These are phyloP conservation scores for Epichloe brachyelytri DNA, from an alignment of 2,329 filamentous ascomycete genomes.

Conservation along the genomic window DNA sequence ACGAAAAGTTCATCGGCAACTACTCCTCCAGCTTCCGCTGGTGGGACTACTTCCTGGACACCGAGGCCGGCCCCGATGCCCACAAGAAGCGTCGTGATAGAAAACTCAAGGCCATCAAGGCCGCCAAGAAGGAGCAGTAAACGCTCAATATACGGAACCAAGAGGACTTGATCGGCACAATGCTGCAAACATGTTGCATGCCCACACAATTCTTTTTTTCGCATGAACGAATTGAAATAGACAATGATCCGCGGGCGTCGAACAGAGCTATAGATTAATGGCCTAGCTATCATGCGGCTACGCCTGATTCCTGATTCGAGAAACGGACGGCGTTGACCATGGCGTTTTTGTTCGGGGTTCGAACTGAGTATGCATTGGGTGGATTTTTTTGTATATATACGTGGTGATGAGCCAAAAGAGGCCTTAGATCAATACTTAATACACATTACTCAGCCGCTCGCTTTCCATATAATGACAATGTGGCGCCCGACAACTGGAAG, in stretches of 20 bases:
- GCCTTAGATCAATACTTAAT: slow-evolving; percentile 5
- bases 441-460: slow-evolving; percentile 3
- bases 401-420: not conserved
- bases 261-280: slow-evolving; percentile 6
- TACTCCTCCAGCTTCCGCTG: slow-evolving; percentile 96
- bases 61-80: slow-evolving; percentile 81
- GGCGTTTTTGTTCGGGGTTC: slow-evolving; percentile 15
- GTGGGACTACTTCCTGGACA: slow-evolving; percentile 95
- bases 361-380: slow-evolving; percentile 16
- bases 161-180: not conserved
- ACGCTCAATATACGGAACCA: slow-evolving; percentile 1
- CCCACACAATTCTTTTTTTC: not conserved
- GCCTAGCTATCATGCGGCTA: slow-evolving; percentile 7
- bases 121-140: slow-evolving; percentile 55
- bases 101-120: slow-evolving; percentile 50
- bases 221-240: not conserved
- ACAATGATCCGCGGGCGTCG: not conserved
- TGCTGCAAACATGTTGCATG: not conserved
- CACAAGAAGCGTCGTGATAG: slow-evolving; percentile 70
- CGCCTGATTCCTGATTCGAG: slow-evolving; percentile 9
- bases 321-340: slow-evolving; percentile 14
- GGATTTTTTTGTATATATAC: slow-evolving; percentile 15
- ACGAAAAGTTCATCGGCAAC: slow-evolving; percentile 98
- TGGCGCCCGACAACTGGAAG: too few species aligned
- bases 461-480: not conserved